These are phyloP conservation scores for Jamesozyma lodderae DNA, from an alignment of 805 yeast genomes.

Conservation along the genomic window DNA sequence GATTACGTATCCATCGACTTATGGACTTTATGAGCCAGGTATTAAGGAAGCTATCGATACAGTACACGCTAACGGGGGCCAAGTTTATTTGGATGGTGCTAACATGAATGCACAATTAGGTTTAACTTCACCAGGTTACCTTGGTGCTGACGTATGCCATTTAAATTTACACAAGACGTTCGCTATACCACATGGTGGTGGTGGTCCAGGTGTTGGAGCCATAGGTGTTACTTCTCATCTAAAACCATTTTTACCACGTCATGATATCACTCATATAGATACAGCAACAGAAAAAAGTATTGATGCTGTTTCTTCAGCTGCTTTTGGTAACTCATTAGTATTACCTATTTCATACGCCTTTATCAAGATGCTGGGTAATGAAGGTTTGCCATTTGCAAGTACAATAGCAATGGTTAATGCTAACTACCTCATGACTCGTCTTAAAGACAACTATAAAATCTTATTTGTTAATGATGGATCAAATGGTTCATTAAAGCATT, in stretches of 20 bases:
- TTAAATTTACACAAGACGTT: conserved; percentile 94
- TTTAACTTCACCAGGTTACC: conserved; percentile 90
- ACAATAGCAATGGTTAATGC: conserved; percentile 90
- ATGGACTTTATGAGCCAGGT: conserved; percentile 91
- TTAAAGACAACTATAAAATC: conserved; percentile 62
- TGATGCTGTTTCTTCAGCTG: conserved; percentile 80
- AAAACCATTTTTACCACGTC: conserved; percentile 73
- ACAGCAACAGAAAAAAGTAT: conserved; percentile 38
- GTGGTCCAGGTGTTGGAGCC: conserved; percentile 99
- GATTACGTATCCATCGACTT: conserved; percentile 97
- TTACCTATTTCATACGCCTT: conserved; percentile 91
- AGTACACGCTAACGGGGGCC: conserved; percentile 83
- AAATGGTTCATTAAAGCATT: conserved; percentile 46
- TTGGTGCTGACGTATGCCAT: conserved; percentile 98
- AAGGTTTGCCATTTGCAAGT: conserved; percentile 77
- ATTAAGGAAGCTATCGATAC: conserved; percentile 76
- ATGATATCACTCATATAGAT: conserved; percentile 40
- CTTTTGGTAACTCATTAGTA: conserved; percentile 91
- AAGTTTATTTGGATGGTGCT: conserved; percentile 96
- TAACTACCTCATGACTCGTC: conserved; percentile 82
- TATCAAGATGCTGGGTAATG: conserved; percentile 86
- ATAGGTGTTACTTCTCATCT: conserved; percentile 84
- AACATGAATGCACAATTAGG: conserved; percentile 99
- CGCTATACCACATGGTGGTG: conserved; percentile 98
- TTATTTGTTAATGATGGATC: conserved; percentile 45